phyloP scores from a whole-genome alignment of 805 yeast species.

The Monosporozyma solicola region DNA sequence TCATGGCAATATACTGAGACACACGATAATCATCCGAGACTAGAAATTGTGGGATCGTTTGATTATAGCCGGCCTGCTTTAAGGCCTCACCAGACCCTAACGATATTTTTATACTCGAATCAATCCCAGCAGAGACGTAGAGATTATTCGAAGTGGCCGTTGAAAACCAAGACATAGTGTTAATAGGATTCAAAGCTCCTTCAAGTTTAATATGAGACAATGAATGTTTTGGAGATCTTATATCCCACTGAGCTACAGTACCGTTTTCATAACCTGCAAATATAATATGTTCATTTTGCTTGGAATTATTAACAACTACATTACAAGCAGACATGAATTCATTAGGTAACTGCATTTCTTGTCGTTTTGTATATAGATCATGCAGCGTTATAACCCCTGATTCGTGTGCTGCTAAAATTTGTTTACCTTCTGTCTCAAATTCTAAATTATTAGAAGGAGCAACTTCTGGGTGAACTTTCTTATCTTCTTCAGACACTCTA shows the following conservation, averaged over 20 bases:
- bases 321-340: constrained; percentile 21
- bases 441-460: constrained; percentile 31
- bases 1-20: constrained; percentile 6
- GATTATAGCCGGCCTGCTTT: not conserved
- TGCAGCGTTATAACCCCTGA: constrained; percentile 34
- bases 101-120: constrained; percentile 13
- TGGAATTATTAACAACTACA: constrained; percentile 3
- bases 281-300: constrained; percentile 5
- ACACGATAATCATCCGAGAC: constrained; percentile 16
- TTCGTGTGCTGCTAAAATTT: constrained; percentile 36
- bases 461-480: not conserved
- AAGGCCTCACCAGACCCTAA: not conserved
- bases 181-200: not conserved
- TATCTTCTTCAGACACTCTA: not conserved
- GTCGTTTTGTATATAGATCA: constrained; percentile 29
- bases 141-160: not conserved
- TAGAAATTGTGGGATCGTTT: constrained; percentile 6
- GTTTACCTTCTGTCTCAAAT: constrained; percentile 41
- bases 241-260: constrained; percentile 35
- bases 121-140: constrained; percentile 32
- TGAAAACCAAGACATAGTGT: not conserved
- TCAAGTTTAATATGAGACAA: not conserved
- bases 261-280: constrained; percentile 33
- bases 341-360: constrained; percentile 21
- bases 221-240: constrained; percentile 13